These are phyloP conservation scores for Aaosphaeria pasadenensis DNA, from an alignment of 2,329 filamentous ascomycete genomes.

Conservation along the genomic window DNA sequence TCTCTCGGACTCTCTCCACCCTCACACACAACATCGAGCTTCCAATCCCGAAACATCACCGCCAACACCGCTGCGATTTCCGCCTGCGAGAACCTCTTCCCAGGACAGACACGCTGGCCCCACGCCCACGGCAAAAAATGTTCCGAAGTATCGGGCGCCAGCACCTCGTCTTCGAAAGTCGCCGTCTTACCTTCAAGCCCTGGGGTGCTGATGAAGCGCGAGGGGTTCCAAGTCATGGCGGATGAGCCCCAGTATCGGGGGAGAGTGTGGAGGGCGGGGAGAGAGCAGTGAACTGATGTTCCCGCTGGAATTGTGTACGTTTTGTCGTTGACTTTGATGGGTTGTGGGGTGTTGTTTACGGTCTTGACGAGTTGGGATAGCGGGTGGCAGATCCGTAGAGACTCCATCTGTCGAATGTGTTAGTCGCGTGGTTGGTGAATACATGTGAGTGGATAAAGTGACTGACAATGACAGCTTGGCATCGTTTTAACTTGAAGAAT, in stretches of 20 bases:
- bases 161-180: constrained; percentile 8
- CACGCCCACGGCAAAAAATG: constrained; percentile 12
- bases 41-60: constrained; percentile 10
- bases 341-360: constrained; percentile 1
- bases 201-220: constrained; percentile 11
- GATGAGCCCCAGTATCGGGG: constrained; percentile 23
- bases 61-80: constrained; percentile 14
- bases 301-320: constrained; percentile 6
- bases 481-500: constrained; percentile 44
- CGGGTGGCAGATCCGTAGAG: constrained; percentile 9
- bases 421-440: too few species aligned
- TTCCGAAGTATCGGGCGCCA: constrained; percentile 7
- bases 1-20: constrained; percentile 7
- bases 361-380: constrained; percentile 5
- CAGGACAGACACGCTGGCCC: constrained; percentile 16
- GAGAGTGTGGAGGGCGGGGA: neutral
- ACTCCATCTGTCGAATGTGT: constrained; percentile 4
- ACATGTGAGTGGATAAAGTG: neutral
- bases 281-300: neutral
- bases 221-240: constrained; percentile 24
- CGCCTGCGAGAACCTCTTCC: constrained; percentile 18
- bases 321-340: constrained; percentile 2
- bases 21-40: constrained; percentile 6
- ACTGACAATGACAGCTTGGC: constrained; percentile 45
- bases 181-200: neutral